Evolutionary conservation across 768 basidiomycete genomes (phyloP).

Genomic region (Lactarius psammicola): DNA sequence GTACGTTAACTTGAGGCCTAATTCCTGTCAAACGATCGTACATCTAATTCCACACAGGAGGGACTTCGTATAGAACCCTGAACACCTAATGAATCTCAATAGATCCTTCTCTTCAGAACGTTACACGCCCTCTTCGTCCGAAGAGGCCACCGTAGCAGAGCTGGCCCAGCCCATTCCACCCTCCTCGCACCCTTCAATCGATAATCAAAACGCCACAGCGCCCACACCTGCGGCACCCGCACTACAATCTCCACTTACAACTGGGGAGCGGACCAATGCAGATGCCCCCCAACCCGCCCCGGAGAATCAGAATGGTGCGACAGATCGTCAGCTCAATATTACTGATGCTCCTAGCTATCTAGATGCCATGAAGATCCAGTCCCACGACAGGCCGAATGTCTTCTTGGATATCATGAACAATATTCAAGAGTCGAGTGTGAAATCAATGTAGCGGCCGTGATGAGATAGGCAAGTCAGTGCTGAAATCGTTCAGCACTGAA

Average conservation of each 20-base stretch:
- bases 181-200: constrained; percentile 1
- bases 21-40: not conserved
- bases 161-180: not conserved
- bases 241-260: not conserved
- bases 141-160: constrained; percentile 2
- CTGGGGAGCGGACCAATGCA: not conserved
- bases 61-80: not conserved
- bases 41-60: not conserved
- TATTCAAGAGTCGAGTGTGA: constrained; percentile 62
- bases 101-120: constrained; percentile 11
- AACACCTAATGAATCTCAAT: constrained; percentile 8
- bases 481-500: constrained; percentile 97
- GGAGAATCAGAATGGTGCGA: constrained; percentile 16
- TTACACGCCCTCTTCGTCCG: not conserved
- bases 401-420: constrained; percentile 75
- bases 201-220: not conserved
- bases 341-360: constrained; percentile 62
- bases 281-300: constrained; percentile 13
- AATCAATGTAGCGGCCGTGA: constrained; percentile 96
- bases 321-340: constrained; percentile 53
- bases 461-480: constrained; percentile 91
- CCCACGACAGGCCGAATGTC: constrained; percentile 53
- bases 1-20: not conserved
- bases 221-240: constrained; percentile 5
- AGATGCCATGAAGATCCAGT: constrained; percentile 62